phyloP scores from a whole-genome alignment of 2,329 filamentous ascomycete species.

The Mycocentrospora acerina region DNA sequence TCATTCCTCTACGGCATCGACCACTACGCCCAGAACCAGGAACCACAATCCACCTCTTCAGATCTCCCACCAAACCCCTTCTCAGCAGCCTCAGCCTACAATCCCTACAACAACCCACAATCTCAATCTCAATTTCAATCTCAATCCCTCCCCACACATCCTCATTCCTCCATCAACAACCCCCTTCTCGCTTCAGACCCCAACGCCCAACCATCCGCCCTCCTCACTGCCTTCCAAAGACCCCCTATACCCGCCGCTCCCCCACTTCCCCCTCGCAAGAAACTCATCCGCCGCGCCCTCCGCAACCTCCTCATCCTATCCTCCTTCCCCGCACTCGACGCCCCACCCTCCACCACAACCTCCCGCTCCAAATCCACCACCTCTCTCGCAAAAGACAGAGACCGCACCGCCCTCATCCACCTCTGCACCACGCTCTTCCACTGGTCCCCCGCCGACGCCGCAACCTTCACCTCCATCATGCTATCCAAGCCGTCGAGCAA shows the following conservation, averaged over 20 bases:
- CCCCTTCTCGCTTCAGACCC: constrained; percentile 22
- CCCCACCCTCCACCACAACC: constrained; percentile 20
- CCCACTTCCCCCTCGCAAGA: constrained; percentile 28
- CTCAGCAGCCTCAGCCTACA: constrained; percentile 19
- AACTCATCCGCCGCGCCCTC: constrained; percentile 53
- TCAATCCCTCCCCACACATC: constrained; percentile 26
- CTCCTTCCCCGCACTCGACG: constrained; percentile 47
- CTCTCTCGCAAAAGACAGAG: constrained; percentile 33
- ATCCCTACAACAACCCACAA: constrained; percentile 25
- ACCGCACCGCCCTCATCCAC: constrained; percentile 55
- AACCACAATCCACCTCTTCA: constrained; percentile 11
- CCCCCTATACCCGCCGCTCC: constrained; percentile 13
- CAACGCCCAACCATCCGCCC: constrained; percentile 11
- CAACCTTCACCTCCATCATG: constrained; percentile 39
- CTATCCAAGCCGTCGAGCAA: constrained; percentile 46
- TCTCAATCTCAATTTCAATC: too few species aligned
- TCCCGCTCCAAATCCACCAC: constrained; percentile 55
- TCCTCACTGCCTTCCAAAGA: constrained; percentile 25
- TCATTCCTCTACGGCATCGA: constrained; percentile 43
- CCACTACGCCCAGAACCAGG: constrained; percentile 33
- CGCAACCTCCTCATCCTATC: constrained; percentile 61
- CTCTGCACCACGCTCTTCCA: constrained; percentile 50
- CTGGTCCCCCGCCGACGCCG: constrained; percentile 33
- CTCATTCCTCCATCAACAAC: constrained; percentile 28
- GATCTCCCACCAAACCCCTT: constrained; percentile 30